phyloP scores from a whole-genome alignment of 2,329 filamentous ascomycete genomes.

The Cryphonectria radicalis region DNA sequence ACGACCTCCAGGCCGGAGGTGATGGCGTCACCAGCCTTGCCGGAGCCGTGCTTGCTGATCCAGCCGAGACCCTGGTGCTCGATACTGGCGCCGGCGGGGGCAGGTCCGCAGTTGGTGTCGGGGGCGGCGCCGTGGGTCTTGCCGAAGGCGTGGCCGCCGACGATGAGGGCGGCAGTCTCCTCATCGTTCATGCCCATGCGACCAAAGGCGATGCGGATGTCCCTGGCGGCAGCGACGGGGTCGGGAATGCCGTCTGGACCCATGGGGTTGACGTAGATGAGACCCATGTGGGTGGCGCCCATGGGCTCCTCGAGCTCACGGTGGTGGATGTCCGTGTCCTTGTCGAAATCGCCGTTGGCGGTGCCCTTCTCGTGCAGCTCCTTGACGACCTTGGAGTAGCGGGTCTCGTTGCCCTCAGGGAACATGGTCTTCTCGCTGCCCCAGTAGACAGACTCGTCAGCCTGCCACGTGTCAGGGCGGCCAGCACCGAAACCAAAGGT shows the following conservation, averaged over 20 bases:
- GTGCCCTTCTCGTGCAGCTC: conserved; percentile 45
- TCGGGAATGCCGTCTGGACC: conserved; percentile 75
- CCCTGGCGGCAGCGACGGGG: conserved; percentile 67
- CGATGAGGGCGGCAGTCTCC: conserved; percentile 80
- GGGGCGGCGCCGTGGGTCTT: conserved; percentile 75
- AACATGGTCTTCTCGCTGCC: conserved; percentile 74
- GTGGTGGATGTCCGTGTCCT: conserved; percentile 53
- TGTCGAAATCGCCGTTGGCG: conserved; percentile 41
- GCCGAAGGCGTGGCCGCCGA: conserved; percentile 75
- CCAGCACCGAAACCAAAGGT: conserved; percentile 73
- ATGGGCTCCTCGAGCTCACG: conserved; percentile 70
- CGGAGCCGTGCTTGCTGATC: conserved; percentile 63
- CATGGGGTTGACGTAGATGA: conserved; percentile 84
- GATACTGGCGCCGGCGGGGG: conserved; percentile 65
- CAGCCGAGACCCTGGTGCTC: conserved; percentile 72
- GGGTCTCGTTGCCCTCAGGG: conserved; percentile 66
- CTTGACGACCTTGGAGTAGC: conserved; percentile 60
- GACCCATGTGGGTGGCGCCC: conserved; percentile 71
- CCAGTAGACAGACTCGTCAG: conserved; percentile 76
- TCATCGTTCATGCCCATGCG: conserved; percentile 86
- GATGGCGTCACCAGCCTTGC: conserved; percentile 68
- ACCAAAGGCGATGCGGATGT: conserved; percentile 75
- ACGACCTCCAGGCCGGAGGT: conserved; percentile 75
- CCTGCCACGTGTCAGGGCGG: conserved; percentile 71
- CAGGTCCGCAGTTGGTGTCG: conserved; percentile 60